Conservation (phyloP, 805 yeast species). For the Nakazawaea populi region DNA sequence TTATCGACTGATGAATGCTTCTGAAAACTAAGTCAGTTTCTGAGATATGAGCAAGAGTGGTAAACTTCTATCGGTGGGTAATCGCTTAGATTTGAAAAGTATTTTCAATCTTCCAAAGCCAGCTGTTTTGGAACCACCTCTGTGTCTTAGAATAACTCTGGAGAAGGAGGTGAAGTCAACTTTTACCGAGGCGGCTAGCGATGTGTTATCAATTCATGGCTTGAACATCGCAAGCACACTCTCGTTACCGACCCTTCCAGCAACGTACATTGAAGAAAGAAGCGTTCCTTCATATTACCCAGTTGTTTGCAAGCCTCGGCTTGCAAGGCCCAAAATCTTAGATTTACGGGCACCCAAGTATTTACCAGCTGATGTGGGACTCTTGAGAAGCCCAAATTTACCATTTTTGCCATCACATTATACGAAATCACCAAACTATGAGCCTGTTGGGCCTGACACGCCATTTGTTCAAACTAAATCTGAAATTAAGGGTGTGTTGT, state of each 20-base stretch:
- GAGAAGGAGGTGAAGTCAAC: background rate
- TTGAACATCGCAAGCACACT: background rate
- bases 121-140: background rate
- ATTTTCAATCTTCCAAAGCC: background rate
- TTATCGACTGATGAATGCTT: too few species aligned
- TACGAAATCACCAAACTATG: slow-evolving; percentile 10
- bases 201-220: background rate
- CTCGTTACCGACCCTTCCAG: too few species aligned
- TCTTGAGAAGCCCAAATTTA: background rate
- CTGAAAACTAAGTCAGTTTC: too few species aligned
- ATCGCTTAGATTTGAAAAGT: background rate
- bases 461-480: slow-evolving; percentile 16
- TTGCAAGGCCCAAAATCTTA: background rate
- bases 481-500: slow-evolving; percentile 13
- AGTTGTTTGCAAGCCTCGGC: background rate
- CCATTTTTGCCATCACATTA: slow-evolving; percentile 19
- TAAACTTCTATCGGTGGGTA: too few species aligned
- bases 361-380: background rate
- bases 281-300: background rate
- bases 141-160: background rate
- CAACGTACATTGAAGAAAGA: too few species aligned
- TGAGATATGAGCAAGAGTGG: too few species aligned
- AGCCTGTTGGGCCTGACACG: slow-evolving; percentile 8
- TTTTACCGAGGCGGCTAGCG: background rate
- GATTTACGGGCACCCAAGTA: background rate